Base-by-base conservation (phyloP, 495 filamentous ascomycete genomes). In the Penicillium coprophilum region DNA sequence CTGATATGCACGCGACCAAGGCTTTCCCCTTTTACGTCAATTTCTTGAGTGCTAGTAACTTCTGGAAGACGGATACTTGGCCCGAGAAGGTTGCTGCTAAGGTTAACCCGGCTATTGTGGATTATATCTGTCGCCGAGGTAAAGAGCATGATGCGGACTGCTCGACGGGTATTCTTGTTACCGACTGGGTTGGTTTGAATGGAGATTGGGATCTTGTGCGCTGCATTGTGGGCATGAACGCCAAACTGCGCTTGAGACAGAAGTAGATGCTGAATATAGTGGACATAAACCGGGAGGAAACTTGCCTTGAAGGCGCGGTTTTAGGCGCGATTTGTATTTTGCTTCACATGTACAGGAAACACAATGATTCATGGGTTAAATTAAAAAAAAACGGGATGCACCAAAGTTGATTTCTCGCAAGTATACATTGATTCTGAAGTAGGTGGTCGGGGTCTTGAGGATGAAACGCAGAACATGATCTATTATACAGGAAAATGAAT, bases 161-260 rank as follows among this genome's bases (percentile, higher is more conserved):
- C 45, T 82, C 82, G 11, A 96, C 92, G n/a, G 94, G 95, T 21
- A 85, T 97, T 52, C 85, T 97, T 24, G 89, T 97, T 28, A 91
- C 86, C 46, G 94, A 98, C 70, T 96, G 88, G 90, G 92, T 96
- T 57, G 94, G 94, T 1, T 72, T 85, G 46, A 79, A 87, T 58
- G 94, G 90, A 0, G 90, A 98, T 73, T 98, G 95, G 95, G 92
- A 96, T 72, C 76, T 97, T 17, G 86, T 95, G 39, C 83, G 89
- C 62, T 87, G 89, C 70, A 86, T 96, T 65, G 87, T 97, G 6
- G 92, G 90, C 15, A 92, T 94, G 90, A 98, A 98, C 68, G 84
- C 84, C 19, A 88, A 80, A 63, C 68, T 95, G 65, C 79, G 85
- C 64, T 67, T 87, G 67, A 77, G 71, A 43, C 41, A 63, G 53